Conservation (phyloP, 768 basidiomycete species). For the Boletus vinaceobasis region DNA sequence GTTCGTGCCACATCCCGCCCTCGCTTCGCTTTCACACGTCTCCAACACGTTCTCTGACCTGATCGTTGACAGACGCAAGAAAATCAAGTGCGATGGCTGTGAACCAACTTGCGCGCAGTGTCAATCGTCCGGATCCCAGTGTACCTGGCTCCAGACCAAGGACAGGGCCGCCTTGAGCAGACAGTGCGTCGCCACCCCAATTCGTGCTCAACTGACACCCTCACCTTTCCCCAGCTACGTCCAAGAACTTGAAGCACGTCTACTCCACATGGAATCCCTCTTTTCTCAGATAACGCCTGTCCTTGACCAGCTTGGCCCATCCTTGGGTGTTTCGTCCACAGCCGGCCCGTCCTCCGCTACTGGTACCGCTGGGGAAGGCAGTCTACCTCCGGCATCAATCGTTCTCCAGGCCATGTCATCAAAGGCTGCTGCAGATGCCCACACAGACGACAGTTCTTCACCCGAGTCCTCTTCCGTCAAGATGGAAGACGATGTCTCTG, state of each 20-base stretch:
- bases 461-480: slow-evolving; percentile 34
- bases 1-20: slow-evolving; percentile 39
- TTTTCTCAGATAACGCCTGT: slow-evolving; percentile 79
- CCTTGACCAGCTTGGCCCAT: slow-evolving; percentile 67
- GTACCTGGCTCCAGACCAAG: slow-evolving; percentile 89
- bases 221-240: slow-evolving; percentile 61
- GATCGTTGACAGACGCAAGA: slow-evolving; percentile 63
- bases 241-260: slow-evolving; percentile 83
- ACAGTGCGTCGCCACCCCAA: slow-evolving; percentile 55
- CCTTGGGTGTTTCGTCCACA: slow-evolving; percentile 41
- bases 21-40: slow-evolving; percentile 6
- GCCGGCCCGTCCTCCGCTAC: slow-evolving; percentile 28
- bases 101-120: slow-evolving; percentile 88
- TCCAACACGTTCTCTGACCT: slow-evolving; percentile 16
- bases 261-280: slow-evolving; percentile 85
- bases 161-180: slow-evolving; percentile 86
- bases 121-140: slow-evolving; percentile 65
- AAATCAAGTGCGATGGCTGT: slow-evolving; percentile 89
- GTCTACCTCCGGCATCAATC: slow-evolving; percentile 25
- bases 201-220: slow-evolving; percentile 8
- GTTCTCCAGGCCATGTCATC: slow-evolving; percentile 37
- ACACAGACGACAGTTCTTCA: slow-evolving; percentile 32
- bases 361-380: slow-evolving; percentile 10
- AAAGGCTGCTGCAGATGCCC: slow-evolving; percentile 35
- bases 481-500: slow-evolving; percentile 69